Percentiles rank a stretch among this genome's conserved stretches.
phyloP scores from a whole-genome alignment of 352 stramenopile species.

The Pythium guiyangense region DNA sequence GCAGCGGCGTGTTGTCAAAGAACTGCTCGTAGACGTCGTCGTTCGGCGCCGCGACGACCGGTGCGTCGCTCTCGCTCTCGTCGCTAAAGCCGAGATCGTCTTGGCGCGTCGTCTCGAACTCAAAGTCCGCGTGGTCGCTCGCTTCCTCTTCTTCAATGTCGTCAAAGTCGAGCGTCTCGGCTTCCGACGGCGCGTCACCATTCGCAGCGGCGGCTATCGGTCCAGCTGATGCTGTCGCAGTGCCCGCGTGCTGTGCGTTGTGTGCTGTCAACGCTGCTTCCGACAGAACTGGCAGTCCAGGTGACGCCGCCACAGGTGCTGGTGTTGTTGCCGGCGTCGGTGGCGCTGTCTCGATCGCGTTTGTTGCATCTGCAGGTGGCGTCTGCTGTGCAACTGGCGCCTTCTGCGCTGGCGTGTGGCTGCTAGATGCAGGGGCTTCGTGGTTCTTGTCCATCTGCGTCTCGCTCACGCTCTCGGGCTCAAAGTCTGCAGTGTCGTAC shows the following conservation, averaged over 20 bases:
- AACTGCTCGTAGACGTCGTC: conserved; percentile 15
- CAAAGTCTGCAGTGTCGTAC: not conserved
- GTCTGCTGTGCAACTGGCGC: not conserved
- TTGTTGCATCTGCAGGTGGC: not conserved
- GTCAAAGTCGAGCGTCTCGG: conserved; percentile 10
- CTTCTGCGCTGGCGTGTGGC: too few relatives aligned
- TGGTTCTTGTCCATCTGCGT: not conserved
- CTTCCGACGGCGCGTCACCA: conserved; percentile 9
- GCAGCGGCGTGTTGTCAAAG: conserved; percentile 9
- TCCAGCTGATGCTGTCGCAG: not conserved
- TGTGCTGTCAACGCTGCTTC: conserved; percentile 1
- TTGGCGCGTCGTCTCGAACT: conserved; percentile 4
- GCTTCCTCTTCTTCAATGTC: conserved; percentile 2
- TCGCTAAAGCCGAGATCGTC: conserved; percentile 17
- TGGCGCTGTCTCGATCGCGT: not conserved
- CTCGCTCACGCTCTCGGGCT: not conserved
- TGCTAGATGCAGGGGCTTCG: not conserved
- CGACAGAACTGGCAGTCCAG: not conserved
- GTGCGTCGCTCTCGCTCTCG: conserved; percentile 4
- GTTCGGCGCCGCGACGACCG: conserved; percentile 4
- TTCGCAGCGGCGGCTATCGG: not conserved
- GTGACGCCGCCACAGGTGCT: not conserved
- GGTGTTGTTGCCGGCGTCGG: not conserved
- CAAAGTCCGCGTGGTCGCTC: conserved; percentile 1
- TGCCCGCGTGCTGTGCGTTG: not conserved